Conservation (phyloP, 495 filamentous ascomycete species). For the Neurospora sp. region DNA sequence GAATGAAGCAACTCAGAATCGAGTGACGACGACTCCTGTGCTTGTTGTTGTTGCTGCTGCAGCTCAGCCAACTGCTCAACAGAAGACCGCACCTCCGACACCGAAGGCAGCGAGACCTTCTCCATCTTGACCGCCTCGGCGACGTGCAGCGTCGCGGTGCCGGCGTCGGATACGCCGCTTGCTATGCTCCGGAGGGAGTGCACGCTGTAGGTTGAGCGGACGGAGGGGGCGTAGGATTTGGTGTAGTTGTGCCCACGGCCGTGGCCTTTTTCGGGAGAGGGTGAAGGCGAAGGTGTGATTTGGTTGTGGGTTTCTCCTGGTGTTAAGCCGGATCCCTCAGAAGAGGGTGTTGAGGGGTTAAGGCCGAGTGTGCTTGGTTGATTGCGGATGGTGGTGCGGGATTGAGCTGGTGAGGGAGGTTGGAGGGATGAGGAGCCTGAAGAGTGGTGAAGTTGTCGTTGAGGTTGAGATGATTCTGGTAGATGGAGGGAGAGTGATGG, state of each 20-base stretch:
- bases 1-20: neutral
- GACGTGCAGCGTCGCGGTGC: conserved; percentile 12
- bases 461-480: neutral
- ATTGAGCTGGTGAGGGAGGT: neutral
- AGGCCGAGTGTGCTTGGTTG: neutral
- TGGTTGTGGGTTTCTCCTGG: neutral
- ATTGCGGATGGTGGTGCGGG: neutral
- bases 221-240: neutral
- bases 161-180: conserved; percentile 5
- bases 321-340: neutral
- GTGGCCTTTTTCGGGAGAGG: neutral
- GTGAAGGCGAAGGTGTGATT: neutral
- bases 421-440: neutral
- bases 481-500: neutral
- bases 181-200: neutral
- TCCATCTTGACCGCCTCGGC: conserved; percentile 27
- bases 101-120: neutral
- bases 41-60: neutral
- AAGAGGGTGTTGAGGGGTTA: neutral
- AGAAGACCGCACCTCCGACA: neutral
- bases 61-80: neutral
- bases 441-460: neutral
- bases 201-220: neutral
- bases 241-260: neutral
- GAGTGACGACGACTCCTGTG: neutral